These are phyloP conservation scores for Bryoglossum gracile DNA, from an alignment of 495 filamentous ascomycete genomes.

Conservation along the genomic window DNA sequence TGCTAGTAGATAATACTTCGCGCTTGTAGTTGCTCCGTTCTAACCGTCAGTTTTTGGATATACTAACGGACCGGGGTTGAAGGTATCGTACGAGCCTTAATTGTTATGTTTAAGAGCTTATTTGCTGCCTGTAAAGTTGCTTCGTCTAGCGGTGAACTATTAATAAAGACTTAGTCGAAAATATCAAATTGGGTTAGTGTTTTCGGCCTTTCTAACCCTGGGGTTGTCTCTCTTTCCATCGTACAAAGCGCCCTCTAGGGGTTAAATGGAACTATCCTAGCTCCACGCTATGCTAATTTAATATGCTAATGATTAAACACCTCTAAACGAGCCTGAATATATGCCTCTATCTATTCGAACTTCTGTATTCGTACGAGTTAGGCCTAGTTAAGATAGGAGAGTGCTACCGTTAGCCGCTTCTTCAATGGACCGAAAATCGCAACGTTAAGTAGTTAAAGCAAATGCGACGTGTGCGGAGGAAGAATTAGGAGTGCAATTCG, in stretches of 20 bases:
- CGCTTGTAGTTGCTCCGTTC: conserved; percentile 8
- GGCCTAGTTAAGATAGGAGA: background rate
- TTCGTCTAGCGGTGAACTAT: conserved; percentile 1
- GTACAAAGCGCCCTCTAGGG: too few species aligned
- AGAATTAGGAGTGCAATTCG: too few species aligned
- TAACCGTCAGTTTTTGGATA: conserved; percentile 7
- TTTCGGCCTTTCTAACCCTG: background rate
- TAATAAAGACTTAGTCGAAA: conserved; percentile 8
- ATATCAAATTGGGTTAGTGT: background rate
- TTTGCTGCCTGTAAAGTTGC: too few species aligned
- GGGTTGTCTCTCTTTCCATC: too few species aligned
- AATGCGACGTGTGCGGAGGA: conserved; percentile 3
- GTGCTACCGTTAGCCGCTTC: conserved; percentile 1
- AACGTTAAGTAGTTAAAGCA: too few species aligned
- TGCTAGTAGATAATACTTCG: conserved; percentile 4
- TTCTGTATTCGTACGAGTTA: conserved; percentile 10
- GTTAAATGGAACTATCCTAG: too few species aligned
- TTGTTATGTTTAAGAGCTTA: too few species aligned
- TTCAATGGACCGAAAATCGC: too few species aligned
- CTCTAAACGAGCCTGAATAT: background rate
- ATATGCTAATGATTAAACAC: too few species aligned
- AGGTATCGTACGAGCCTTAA: background rate
- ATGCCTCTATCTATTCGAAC: conserved; percentile 2
- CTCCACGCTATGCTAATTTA: too few species aligned
- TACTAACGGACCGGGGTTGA: background rate